Evolutionary conservation across 1,139 yeast genomes (phyloP).

Genomic region (Saccharomyces hybrid): DNA sequence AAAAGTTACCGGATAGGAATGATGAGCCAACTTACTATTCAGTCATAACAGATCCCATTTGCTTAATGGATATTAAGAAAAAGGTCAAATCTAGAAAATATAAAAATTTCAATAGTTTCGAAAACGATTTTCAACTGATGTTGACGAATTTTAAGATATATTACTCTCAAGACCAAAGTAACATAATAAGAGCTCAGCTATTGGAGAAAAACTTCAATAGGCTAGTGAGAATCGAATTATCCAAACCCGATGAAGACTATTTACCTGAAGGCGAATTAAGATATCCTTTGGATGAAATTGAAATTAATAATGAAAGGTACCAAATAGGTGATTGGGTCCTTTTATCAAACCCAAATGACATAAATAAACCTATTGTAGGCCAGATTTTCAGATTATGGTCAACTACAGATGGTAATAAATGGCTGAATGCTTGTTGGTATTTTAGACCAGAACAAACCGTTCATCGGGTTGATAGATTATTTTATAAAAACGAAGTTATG

Average conservation of each 20-base stretch:
- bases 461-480: conserved; percentile 79
- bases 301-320: conserved; percentile 63
- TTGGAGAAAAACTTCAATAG: conserved; percentile 57
- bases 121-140: conserved; percentile 69
- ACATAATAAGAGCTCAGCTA: conserved; percentile 49
- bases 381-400: conserved; percentile 92
- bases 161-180: conserved; percentile 51
- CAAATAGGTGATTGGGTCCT: conserved; percentile 94
- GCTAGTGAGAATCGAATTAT: conserved; percentile 62
- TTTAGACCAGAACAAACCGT: conserved; percentile 96
- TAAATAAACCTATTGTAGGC: conserved; percentile 82
- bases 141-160: conserved; percentile 65
- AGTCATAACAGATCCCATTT: conserved; percentile 62
- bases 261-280: conserved; percentile 64
- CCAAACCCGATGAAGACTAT: conserved; percentile 73
- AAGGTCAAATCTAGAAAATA: conserved; percentile 83
- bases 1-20: conserved; percentile 69
- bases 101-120: conserved; percentile 62
- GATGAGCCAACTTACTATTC: conserved; percentile 60
- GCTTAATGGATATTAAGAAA: conserved; percentile 72
- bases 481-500: conserved; percentile 89
- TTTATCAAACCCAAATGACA: conserved; percentile 77
- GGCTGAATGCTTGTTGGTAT: conserved; percentile 96
- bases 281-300: conserved; percentile 69
- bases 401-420: conserved; percentile 67